Percentiles rank a stretch among this genome's conserved stretches.
Conservation (phyloP, 192 early-diverging fungal species). For the Linnemannia hyalina region DNA sequence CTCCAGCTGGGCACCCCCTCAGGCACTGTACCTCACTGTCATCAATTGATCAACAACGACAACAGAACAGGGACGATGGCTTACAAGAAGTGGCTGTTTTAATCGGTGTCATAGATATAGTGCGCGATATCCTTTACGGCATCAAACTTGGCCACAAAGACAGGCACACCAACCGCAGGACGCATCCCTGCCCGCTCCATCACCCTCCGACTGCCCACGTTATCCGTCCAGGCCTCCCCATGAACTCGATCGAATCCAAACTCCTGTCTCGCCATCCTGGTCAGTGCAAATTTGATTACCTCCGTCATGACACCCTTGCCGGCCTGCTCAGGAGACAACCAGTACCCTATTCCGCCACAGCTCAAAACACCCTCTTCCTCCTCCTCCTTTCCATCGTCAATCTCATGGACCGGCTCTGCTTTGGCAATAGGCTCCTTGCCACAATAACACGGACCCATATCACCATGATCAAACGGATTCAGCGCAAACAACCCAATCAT, state of each 20-base stretch:
- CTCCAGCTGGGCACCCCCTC: neutral
- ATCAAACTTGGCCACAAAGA: conserved; percentile 41
- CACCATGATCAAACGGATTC: conserved; percentile 25
- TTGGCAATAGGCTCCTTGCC: neutral
- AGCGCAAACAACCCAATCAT: conserved; percentile 31
- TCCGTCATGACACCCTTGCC: conserved; percentile 31
- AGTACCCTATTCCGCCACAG: conserved; percentile 27
- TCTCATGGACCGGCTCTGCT: neutral
- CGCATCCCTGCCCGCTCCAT: conserved; percentile 31
- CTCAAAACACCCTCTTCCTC: neutral
- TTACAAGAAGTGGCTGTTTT: neutral
- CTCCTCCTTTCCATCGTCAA: too few relatives aligned
- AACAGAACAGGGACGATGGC: neutral
- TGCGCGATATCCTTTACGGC: conserved; percentile 15
- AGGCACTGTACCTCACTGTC: too few relatives aligned
- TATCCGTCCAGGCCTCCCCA: conserved; percentile 33
- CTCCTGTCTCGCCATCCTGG: neutral
- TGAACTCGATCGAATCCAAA: conserved; percentile 33
- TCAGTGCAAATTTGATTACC: conserved; percentile 16
- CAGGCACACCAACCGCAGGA: conserved; percentile 6
- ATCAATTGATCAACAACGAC: too few relatives aligned
- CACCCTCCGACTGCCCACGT: conserved; percentile 23
- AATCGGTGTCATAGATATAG: conserved; percentile 16
- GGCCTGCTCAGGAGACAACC: conserved; percentile 25
- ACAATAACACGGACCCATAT: conserved; percentile 11